phyloP scores from a whole-genome alignment of 2,329 filamentous ascomycete species.

The Fusarium clavum region DNA sequence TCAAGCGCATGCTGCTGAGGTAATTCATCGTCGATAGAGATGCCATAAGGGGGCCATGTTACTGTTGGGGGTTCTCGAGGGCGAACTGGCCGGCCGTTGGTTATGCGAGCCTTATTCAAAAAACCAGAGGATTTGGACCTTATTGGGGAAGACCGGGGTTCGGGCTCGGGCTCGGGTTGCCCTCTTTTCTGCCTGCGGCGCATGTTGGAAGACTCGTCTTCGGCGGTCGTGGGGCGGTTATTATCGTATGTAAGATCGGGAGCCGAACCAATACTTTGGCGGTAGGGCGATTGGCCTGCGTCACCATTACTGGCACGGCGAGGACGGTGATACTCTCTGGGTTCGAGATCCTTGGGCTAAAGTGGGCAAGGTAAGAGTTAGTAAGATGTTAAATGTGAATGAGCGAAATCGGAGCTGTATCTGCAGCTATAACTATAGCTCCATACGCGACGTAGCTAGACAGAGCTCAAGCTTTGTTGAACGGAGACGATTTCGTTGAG shows the following conservation, averaged over 20 bases:
- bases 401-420: conserved; percentile 23
- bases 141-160: conserved; percentile 29
- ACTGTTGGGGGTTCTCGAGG: conserved; percentile 55
- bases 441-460: conserved; percentile 12
- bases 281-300: conserved; percentile 15
- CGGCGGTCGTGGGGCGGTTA: conserved; percentile 33
- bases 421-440: conserved; percentile 30
- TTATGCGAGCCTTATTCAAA: conserved; percentile 29
- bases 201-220: conserved; percentile 40
- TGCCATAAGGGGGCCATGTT: conserved; percentile 66
- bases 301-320: conserved; percentile 39
- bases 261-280: conserved; percentile 53
- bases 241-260: conserved; percentile 45
- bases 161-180: conserved; percentile 47
- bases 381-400: conserved; percentile 12
- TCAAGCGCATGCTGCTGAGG: conserved; percentile 66
- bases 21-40: conserved; percentile 62
- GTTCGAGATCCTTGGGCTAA: conserved; percentile 34
- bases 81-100: conserved; percentile 37
- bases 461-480: conserved; percentile 20
- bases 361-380: conserved; percentile 11
- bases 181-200: conserved; percentile 59
- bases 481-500: neutral
- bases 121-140: conserved; percentile 32
- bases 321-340: conserved; percentile 37